Evolutionary conservation across 1,139 yeast genomes (phyloP).

Genomic region (Lipomyces yarrowii): DNA sequence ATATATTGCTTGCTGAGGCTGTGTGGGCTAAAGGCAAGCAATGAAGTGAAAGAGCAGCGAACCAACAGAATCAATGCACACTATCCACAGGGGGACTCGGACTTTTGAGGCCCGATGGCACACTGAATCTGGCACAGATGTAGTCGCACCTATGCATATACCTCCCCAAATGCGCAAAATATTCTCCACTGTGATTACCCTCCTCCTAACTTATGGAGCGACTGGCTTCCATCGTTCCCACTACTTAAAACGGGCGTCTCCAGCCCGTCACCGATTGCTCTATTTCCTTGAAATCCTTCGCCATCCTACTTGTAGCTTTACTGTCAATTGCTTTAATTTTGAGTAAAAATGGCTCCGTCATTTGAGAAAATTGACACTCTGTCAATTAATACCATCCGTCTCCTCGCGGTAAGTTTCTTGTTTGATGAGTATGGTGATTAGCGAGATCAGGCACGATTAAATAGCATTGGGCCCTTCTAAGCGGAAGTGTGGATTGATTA

Average conservation of each 20-base stretch:
- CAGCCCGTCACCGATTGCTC: background rate
- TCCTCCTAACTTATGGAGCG: background rate
- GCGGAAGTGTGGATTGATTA: background rate
- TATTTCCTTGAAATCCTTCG: background rate
- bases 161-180: background rate
- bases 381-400: conserved; percentile 88
- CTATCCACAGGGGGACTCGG: background rate
- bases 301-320: conserved; percentile 2
- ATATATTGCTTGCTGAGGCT: too few relatives aligned
- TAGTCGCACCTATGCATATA: background rate
- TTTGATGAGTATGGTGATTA: background rate
- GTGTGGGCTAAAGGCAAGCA: too few relatives aligned
- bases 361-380: conserved; percentile 61
- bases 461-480: too few relatives aligned
- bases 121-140: background rate
- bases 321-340: conserved; percentile 6
- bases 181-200: background rate
- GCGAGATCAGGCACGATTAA: background rate
- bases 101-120: background rate
- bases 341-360: conserved; percentile 23
- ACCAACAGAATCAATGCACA: background rate
- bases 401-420: conserved; percentile 58
- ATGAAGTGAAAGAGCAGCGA: too few relatives aligned
- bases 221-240: background rate
- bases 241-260: background rate